Base-by-base conservation (phyloP, 179 eudicot genomes). In the Gypsophila paniculata region DNA sequence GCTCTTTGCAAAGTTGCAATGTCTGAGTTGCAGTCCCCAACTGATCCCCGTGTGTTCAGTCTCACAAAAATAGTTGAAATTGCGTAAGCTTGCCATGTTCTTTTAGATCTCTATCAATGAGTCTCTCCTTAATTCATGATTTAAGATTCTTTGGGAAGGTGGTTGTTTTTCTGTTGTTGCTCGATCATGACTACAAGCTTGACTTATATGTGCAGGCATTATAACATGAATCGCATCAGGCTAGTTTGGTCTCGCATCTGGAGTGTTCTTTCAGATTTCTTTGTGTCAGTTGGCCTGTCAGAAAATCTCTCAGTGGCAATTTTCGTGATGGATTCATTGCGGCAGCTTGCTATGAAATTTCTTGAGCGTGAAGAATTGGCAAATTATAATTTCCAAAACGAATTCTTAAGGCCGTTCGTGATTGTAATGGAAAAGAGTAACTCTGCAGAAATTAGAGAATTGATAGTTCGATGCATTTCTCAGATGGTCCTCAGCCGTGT, bases 401-500 rank as follows among this genome's bases (percentile, higher is more conserved):
- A 92, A 76, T 94, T 94, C 78, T 80, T 94, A 91, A 86, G 90
- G 76, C 99, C 99, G 23, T 94, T 94, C 81, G 95, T 83, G 53
- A 87, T 92, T 72, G 96, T 94, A 65, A 92, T 92, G 95, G 90
- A 82, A 78, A 94, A 88, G 82, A 92, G 97, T 81, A 70, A 53
- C 80, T 94, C 95, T 78, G 83, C 91, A 44, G 99, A 94, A 83
- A 94, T 94, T 49, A 87, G 93, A 79, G 99, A 94, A 79, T 82
- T 94, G 39, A 88, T 92, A 55, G 96, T 94, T 74, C 95, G 99
- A 17, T 94, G 99, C 77, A 81, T 90, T 59, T 94, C 99, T 32
- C 99, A 94, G 81, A 94, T 94, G 97, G 96, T 94, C 78, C 93
- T 92, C 65, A 94, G 90, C 78, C 95, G 96, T 74, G 97, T 90